These are phyloP conservation scores for Nitzschia sp. DNA, from an alignment of 108 stramenopile species.

Conservation along the genomic window DNA sequence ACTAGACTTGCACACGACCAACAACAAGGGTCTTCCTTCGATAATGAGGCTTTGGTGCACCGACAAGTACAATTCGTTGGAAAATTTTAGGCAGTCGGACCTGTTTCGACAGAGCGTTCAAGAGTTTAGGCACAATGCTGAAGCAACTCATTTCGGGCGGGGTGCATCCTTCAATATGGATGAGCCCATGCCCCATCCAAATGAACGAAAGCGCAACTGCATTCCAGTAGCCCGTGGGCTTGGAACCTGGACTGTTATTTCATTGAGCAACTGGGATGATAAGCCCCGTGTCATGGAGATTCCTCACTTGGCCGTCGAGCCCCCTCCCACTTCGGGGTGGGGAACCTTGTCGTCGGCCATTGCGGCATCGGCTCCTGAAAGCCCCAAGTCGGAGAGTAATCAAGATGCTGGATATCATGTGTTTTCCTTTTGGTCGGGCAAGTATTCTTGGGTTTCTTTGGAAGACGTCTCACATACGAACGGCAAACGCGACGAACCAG, in stretches of 20 bases:
- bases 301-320: conserved; percentile 43
- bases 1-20: conserved; percentile 82
- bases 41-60: conserved; percentile 83
- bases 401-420: conserved; percentile 70
- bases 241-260: conserved; percentile 86
- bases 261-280: conserved; percentile 83
- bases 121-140: conserved; percentile 40
- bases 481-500: conserved; percentile 10
- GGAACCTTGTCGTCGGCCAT: background rate
- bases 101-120: conserved; percentile 10
- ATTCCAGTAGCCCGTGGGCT: conserved; percentile 78
- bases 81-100: conserved; percentile 20
- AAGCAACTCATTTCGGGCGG: conserved; percentile 49
- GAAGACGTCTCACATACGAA: conserved; percentile 10
- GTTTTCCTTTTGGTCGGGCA: conserved; percentile 84
- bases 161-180: conserved; percentile 40
- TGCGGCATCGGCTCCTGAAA: background rate
- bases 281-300: conserved; percentile 45
- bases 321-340: conserved; percentile 46
- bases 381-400: background rate
- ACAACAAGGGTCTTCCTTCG: conserved; percentile 70
- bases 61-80: conserved; percentile 53
- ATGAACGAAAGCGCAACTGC: conserved; percentile 77
- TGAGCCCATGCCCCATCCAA: conserved; percentile 28
- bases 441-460: conserved; percentile 72